phyloP scores from a whole-genome alignment of 2,329 filamentous ascomycete genomes.

The Tolypocladium tundrense region DNA sequence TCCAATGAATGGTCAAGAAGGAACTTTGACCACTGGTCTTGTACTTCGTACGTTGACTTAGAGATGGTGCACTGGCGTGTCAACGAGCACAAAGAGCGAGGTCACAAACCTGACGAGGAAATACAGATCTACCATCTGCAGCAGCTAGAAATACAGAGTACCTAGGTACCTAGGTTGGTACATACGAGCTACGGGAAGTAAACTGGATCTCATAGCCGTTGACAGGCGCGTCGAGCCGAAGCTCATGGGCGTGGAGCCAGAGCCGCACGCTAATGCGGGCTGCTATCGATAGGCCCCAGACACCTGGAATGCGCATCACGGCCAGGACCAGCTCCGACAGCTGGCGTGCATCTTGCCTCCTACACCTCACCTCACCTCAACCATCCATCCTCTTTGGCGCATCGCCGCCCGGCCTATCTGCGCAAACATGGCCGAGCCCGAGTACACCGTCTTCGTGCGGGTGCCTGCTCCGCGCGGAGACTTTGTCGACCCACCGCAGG shows the following conservation, averaged over 20 bases:
- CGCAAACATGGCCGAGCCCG: constrained; percentile 37
- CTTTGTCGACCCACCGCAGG: constrained; percentile 83
- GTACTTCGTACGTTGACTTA: no score
- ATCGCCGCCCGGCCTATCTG: neutral
- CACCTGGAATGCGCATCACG: neutral
- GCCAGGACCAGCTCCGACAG: neutral
- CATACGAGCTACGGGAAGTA: no score
- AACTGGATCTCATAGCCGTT: no score
- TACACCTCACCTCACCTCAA: neutral
- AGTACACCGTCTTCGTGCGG: constrained; percentile 71
- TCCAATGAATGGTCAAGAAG: no score
- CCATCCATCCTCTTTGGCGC: neutral
- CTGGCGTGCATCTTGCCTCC: neutral
- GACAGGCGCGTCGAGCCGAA: neutral
- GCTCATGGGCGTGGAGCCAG: neutral
- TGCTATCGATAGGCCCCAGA: neutral
- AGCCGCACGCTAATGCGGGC: constrained; percentile 1
- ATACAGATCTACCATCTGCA: no score
- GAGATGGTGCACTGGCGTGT: no score
- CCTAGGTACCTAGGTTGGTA: no score
- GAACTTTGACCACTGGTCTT: no score
- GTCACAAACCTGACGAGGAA: no score
- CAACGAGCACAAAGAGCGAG: no score
- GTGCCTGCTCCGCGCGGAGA: constrained; percentile 80
- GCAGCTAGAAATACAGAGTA: neutral